Conservation (phyloP, 176 grass and related monocot genomes). For the Phoenix roebelenii region DNA sequence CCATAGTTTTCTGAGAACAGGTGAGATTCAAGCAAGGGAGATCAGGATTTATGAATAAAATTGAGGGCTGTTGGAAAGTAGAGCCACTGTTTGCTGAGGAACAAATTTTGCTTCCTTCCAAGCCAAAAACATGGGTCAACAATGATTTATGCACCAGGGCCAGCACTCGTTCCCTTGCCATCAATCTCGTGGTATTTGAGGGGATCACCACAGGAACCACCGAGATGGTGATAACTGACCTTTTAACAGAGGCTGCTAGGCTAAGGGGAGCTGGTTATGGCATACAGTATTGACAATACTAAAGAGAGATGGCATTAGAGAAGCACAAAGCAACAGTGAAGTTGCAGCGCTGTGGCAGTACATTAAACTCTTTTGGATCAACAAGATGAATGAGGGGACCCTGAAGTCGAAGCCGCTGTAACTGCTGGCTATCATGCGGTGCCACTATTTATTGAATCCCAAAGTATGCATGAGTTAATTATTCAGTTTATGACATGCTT, state of each 20-base stretch:
- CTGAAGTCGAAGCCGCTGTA: too few relatives aligned
- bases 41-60: constrained; percentile 76
- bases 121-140: constrained; percentile 36
- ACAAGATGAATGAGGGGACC: too few relatives aligned
- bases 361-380: too few relatives aligned
- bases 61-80: constrained; percentile 87
- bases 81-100: constrained; percentile 67
- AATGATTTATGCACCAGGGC: constrained; percentile 45
- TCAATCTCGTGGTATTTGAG: constrained; percentile 85
- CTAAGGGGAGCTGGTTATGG: constrained; percentile 25
- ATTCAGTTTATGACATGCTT: too few relatives aligned
- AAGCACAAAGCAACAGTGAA: constrained; percentile 24
- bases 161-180: constrained; percentile 49
- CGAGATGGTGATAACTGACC: constrained; percentile 68
- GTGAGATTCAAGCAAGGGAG: constrained; percentile 75
- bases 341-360: too few relatives aligned
- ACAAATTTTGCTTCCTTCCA: constrained; percentile 27
- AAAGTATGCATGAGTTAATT: too few relatives aligned
- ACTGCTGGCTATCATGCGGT: too few relatives aligned
- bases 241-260: constrained; percentile 55
- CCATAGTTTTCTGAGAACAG: constrained; percentile 14
- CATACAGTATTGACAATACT: constrained; percentile 20
- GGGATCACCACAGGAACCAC: constrained; percentile 70
- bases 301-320: constrained; percentile 65
- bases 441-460: too few relatives aligned